These are phyloP conservation scores for Ophiostoma fasciatum DNA, from an alignment of 2,329 filamentous ascomycete genomes.

Conservation along the genomic window DNA sequence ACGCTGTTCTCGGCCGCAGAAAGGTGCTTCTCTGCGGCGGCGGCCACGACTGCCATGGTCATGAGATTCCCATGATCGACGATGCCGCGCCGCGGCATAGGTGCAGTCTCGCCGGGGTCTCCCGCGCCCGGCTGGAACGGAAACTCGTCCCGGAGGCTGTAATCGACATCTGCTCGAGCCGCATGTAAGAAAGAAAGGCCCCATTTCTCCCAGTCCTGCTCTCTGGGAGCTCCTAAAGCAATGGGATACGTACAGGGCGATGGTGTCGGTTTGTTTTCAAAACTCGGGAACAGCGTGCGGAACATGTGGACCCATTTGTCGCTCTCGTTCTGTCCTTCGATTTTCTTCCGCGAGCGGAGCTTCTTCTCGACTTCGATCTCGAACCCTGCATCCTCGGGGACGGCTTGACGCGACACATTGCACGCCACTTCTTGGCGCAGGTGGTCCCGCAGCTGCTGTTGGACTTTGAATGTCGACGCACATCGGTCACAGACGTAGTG, in stretches of 20 bases:
- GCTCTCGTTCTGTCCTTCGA: slow-evolving; percentile 16
- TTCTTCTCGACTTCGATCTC: slow-evolving; percentile 20
- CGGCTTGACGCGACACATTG: slow-evolving; percentile 11
- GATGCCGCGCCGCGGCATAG: no score
- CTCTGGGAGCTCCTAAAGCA: neutral
- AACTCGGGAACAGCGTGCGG: slow-evolving; percentile 21
- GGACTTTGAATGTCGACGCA: slow-evolving; percentile 20
- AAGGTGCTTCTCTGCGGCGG: neutral
- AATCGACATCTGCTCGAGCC: slow-evolving; percentile 3
- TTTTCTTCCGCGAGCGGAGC: slow-evolving; percentile 20
- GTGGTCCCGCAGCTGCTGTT: slow-evolving; percentile 19
- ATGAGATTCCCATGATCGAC: no score
- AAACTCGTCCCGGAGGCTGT: slow-evolving; percentile 3
- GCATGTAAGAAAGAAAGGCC: neutral
- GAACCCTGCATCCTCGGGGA: slow-evolving; percentile 20
- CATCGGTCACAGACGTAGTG: slow-evolving; percentile 21
- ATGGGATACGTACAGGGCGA: slow-evolving; percentile 18
- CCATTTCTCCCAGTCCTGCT: no score
- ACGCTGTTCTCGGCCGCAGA: no score
- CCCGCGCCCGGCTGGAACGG: no score
- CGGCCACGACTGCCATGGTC: neutral
- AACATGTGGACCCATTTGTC: slow-evolving; percentile 25
- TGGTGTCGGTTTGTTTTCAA: slow-evolving; percentile 15
- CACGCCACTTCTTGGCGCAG: slow-evolving; percentile 16
- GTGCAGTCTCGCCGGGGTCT: neutral